Evolutionary conservation across 108 stramenopile genomes (phyloP).

Genomic region (Nannochloropsis salina): DNA sequence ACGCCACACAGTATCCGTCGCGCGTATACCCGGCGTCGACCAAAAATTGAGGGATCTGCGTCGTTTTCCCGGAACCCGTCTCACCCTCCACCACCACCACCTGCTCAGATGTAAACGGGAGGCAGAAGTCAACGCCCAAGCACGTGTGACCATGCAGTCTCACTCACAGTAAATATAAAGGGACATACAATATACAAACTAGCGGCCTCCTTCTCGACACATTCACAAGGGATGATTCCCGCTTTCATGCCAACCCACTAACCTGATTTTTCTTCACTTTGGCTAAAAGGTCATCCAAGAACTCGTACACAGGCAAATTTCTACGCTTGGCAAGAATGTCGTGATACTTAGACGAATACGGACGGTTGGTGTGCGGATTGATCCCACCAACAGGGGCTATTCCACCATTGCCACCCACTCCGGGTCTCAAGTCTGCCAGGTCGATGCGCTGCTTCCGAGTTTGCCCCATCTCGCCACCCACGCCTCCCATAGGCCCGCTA

Average conservation of each 20-base stretch:
- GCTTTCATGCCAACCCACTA: neutral
- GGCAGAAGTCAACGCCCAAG: neutral
- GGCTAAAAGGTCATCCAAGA: slow-evolving; percentile 77
- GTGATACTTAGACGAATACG: slow-evolving; percentile 64
- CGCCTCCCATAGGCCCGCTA: neutral
- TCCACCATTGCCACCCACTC: neutral
- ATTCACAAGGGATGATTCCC: neutral
- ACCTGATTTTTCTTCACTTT: slow-evolving; percentile 75
- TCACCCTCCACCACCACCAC: slow-evolving; percentile 93
- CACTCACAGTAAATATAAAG: neutral
- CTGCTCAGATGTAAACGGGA: slow-evolving; percentile 23
- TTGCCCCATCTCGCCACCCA: neutral
- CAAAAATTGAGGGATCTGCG: slow-evolving; percentile 89
- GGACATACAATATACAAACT: neutral
- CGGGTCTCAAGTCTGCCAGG: slow-evolving; percentile 1
- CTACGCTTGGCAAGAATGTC: slow-evolving; percentile 67
- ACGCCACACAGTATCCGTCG: slow-evolving; percentile 61
- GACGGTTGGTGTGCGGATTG: slow-evolving; percentile 77
- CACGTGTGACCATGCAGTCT: neutral
- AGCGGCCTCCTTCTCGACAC: neutral
- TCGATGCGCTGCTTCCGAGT: neutral
- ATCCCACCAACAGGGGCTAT: neutral
- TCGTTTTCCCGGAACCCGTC: slow-evolving; percentile 92
- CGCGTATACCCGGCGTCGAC: slow-evolving; percentile 66
- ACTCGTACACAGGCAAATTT: slow-evolving; percentile 90